Evolutionary conservation across 1,284 basidiomycete species (phyloP), one percentile per base, ranked within the genome.

Genomic region (Melanopsichium pennsylvanicum): DNA sequence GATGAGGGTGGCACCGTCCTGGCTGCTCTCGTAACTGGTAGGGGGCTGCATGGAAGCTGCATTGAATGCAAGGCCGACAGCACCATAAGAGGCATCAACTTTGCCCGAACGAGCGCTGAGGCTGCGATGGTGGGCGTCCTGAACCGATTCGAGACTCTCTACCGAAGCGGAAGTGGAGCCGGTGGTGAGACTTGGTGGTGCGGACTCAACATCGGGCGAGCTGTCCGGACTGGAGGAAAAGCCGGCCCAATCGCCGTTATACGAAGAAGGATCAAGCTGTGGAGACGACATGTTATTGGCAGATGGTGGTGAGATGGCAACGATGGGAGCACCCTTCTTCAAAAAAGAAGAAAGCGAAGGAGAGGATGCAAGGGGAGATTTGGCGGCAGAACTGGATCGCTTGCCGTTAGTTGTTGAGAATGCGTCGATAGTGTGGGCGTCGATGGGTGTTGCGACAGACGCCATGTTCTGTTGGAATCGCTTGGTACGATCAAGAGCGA

Each of bases 91-190:
- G 21, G 27, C 41, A 16, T 60, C 48, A 31, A 59, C 38, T 31
- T 59, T 47, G 33, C 40, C 54, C 8, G 50, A 32, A 18, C 56
- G 57, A 4, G 42, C 50, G 15, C 26, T 29, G 36, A 59, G 56
- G 35, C 52, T 70, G 37, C 63, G 56, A n/a, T 57, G 60, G 36
- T 68, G 63, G 15, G 61, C 59, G 15, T 68, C 60, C 52, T 70
- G 64, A 8, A 64, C 59, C 29, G 67, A 70, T 45, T 73, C 67
- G 41, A 75, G 56, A 35, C 62, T 64, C 48, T 76, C 74, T 31
- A 78, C 45, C 12, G 68, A 72, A 13, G 74, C 59, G 1, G 70
- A 73, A 21, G 74, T 77, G 42, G 73, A 75, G 29, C 73, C 75
- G 8, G 75, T 75, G 13, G 74, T 76, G 46, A 77, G 46, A 46